phyloP scores from a whole-genome alignment of 2,329 filamentous ascomycete species.

The Penicillium polonicum region DNA sequence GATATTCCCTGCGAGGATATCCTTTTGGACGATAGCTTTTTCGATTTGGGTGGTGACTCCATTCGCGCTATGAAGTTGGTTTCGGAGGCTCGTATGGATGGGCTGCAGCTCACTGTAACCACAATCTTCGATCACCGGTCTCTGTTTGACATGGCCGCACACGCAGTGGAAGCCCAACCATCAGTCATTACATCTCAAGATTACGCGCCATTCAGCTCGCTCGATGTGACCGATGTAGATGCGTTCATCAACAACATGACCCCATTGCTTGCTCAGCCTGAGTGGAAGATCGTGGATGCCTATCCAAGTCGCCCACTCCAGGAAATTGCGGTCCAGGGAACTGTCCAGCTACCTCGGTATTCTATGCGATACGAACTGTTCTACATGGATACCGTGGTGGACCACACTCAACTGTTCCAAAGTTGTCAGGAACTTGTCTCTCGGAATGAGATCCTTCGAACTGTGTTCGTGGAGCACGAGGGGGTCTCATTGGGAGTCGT shows the following conservation, averaged over 20 bases:
- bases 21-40: constrained; percentile 54
- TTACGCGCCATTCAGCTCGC: not conserved
- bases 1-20: constrained; percentile 47
- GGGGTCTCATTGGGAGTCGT: constrained; percentile 6
- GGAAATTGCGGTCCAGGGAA: constrained; percentile 58
- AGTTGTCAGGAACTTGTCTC: constrained; percentile 54
- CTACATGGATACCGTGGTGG: constrained; percentile 52
- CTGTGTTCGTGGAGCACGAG: constrained; percentile 53
- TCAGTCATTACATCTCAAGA: not conserved
- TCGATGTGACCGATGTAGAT: not conserved
- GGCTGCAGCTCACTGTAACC: constrained; percentile 53
- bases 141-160: constrained; percentile 3
- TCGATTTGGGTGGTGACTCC: constrained; percentile 58
- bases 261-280: constrained; percentile 39
- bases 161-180: not conserved
- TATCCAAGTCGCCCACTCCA: constrained; percentile 57
- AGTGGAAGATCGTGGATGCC: constrained; percentile 49
- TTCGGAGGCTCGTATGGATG: constrained; percentile 52
- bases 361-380: constrained; percentile 63
- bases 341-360: constrained; percentile 56
- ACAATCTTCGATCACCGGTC: constrained; percentile 53
- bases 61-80: constrained; percentile 61
- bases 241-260: not conserved
- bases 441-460: constrained; percentile 59
- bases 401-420: constrained; percentile 47